These are phyloP conservation scores for Exophiala phaeomuriformis DNA, from an alignment of 2,329 filamentous ascomycete species.

Conservation along the genomic window DNA sequence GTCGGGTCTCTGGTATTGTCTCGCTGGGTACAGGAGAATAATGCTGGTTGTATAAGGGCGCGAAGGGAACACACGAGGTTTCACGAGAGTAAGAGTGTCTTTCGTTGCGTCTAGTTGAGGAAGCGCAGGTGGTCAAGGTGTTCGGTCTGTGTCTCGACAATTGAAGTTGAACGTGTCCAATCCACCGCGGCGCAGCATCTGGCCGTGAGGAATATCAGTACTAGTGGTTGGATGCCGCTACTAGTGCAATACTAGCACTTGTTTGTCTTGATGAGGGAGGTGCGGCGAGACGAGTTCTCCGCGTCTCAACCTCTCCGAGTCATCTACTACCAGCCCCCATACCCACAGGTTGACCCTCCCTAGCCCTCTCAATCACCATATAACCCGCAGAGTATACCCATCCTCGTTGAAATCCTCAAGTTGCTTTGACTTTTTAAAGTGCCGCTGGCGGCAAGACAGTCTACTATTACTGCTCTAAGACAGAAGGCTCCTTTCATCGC, in stretches of 20 bases:
- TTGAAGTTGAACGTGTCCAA: no score
- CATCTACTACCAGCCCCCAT: no score
- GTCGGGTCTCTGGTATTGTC: neutral
- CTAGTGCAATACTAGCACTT: neutral
- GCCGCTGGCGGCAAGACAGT: conserved; percentile 1
- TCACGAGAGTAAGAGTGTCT: no score
- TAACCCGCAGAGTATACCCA: neutral
- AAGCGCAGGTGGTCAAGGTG: no score
- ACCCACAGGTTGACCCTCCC: no score
- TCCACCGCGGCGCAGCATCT: no score
- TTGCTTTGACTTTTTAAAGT: neutral
- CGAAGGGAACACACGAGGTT: no score
- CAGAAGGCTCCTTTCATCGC: neutral
- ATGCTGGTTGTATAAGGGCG: neutral
- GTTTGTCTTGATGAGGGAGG: conserved; percentile 7
- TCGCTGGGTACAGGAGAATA: neutral
- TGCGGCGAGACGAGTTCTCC: conserved; percentile 17
- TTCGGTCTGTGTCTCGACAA: no score
- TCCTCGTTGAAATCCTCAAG: neutral
- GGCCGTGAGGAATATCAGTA: no score
- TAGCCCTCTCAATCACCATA: no score
- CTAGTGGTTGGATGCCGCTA: neutral
- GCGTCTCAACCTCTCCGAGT: neutral
- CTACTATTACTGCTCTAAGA: neutral
- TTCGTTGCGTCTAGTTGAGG: no score